These are phyloP conservation scores for Sphaerulina populicola DNA, from an alignment of 2,329 filamentous ascomycete species.

Conservation along the genomic window DNA sequence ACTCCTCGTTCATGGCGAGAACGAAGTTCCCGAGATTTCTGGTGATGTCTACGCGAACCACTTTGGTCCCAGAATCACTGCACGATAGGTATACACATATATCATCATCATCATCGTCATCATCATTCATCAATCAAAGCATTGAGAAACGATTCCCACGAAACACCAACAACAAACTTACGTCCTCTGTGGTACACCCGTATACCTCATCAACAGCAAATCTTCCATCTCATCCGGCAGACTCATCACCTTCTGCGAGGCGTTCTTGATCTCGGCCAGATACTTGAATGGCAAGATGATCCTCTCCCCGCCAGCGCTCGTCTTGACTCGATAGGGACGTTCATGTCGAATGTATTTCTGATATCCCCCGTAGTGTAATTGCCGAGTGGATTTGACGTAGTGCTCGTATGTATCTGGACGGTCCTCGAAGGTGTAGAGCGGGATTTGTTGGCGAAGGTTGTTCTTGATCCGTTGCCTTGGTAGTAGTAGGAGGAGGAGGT, in stretches of 20 bases:
- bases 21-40: slow-evolving; percentile 14
- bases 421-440: slow-evolving; percentile 8
- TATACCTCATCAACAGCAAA: slow-evolving; percentile 12
- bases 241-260: slow-evolving; percentile 5
- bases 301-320: slow-evolving; percentile 11
- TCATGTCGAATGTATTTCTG: slow-evolving; percentile 5
- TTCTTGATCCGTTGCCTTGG: not conserved
- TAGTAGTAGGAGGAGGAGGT: not conserved
- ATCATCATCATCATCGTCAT: not conserved
- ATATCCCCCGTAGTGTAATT: slow-evolving; percentile 13
- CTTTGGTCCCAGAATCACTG: slow-evolving; percentile 13
- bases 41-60: slow-evolving; percentile 12
- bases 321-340: slow-evolving; percentile 8
- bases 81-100: not conserved
- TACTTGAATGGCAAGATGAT: slow-evolving; percentile 11
- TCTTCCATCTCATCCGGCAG: slow-evolving; percentile 15
- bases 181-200: slow-evolving; percentile 13
- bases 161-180: not conserved
- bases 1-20: slow-evolving; percentile 11
- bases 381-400: slow-evolving; percentile 11
- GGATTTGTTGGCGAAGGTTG: not conserved
- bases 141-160: no score
- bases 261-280: slow-evolving; percentile 12
- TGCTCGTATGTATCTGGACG: slow-evolving; percentile 11
- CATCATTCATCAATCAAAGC: not conserved